Conservation (phyloP, 1,284 basidiomycete genomes). For the Ustilago bromivora region DNA sequence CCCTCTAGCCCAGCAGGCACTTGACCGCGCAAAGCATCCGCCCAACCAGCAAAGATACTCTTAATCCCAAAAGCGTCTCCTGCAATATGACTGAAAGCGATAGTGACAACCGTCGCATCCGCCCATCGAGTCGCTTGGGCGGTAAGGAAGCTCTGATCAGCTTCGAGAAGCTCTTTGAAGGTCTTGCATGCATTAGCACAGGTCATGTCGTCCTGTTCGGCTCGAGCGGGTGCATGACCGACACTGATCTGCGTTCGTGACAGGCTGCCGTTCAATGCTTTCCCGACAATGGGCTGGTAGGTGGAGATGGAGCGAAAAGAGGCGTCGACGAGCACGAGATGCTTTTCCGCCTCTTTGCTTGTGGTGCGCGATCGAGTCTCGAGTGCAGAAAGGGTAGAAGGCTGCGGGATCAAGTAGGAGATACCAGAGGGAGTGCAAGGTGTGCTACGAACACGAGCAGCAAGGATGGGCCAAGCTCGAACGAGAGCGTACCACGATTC, state of each 20-base stretch:
- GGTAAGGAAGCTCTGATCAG: slow-evolving; percentile 27
- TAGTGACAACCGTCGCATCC: slow-evolving; percentile 22
- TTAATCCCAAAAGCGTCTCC: slow-evolving; percentile 27
- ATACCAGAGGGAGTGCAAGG: slow-evolving; percentile 21
- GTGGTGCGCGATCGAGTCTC: slow-evolving; percentile 11
- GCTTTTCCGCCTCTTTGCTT: not conserved
- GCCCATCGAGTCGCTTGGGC: slow-evolving; percentile 26
- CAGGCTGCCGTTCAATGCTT: slow-evolving; percentile 6
- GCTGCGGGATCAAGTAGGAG: slow-evolving; percentile 15
- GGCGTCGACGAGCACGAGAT: slow-evolving; percentile 15
- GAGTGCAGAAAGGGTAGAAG: slow-evolving; percentile 3
- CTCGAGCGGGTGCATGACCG: slow-evolving; percentile 11
- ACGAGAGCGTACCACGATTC: slow-evolving; percentile 28
- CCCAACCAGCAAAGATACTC: slow-evolving; percentile 21
- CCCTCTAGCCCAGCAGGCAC: slow-evolving; percentile 1
- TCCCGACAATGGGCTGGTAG: slow-evolving; percentile 24
- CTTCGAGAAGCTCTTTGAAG: slow-evolving; percentile 16
- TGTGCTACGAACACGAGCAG: slow-evolving; percentile 22
- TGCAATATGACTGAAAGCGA: slow-evolving; percentile 27
- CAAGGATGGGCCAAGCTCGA: slow-evolving; percentile 29
- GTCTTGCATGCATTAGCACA: slow-evolving; percentile 21
- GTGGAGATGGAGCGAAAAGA: slow-evolving; percentile 11
- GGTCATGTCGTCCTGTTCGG: slow-evolving; percentile 9
- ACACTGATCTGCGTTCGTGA: slow-evolving; percentile 3
- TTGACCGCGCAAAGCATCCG: not conserved